Evolutionary conservation across 306 rosid species (phyloP).

Genomic region (Malus orientalis): DNA sequence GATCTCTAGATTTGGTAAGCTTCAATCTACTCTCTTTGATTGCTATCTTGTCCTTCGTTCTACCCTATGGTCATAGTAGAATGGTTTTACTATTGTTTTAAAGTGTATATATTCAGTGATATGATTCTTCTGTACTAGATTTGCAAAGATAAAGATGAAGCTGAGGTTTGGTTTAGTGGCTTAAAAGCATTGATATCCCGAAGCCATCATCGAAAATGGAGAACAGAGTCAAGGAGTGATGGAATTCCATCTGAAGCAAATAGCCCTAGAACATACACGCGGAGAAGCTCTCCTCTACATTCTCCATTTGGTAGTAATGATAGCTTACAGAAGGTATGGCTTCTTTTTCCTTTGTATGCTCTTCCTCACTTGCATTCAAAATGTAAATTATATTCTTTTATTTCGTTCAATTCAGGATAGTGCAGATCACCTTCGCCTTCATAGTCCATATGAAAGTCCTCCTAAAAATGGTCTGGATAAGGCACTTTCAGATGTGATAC

Average conservation of each 20-base stretch:
- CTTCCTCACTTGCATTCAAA: slow-evolving; percentile 15
- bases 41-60: neutral
- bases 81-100: neutral
- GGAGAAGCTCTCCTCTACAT: slow-evolving; percentile 90
- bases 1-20: slow-evolving; percentile 89
- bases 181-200: slow-evolving; percentile 89
- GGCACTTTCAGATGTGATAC: slow-evolving; percentile 75
- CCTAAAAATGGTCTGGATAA: slow-evolving; percentile 89
- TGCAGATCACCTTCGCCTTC: slow-evolving; percentile 86
- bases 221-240: slow-evolving; percentile 97
- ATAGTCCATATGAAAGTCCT: slow-evolving; percentile 92
- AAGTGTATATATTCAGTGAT: neutral
- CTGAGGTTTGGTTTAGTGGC: slow-evolving; percentile 99
- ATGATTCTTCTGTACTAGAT: slow-evolving; percentile 52
- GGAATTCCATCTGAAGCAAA: slow-evolving; percentile 91
- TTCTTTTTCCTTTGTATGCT: slow-evolving; percentile 7
- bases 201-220: slow-evolving; percentile 83
- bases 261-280: slow-evolving; percentile 93
- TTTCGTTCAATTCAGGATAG: slow-evolving; percentile 58
- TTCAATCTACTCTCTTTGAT: slow-evolving; percentile 9
- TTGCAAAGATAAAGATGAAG: slow-evolving; percentile 99
- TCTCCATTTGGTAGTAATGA: slow-evolving; percentile 96
- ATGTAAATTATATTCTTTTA: slow-evolving; percentile 9
- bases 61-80: neutral
- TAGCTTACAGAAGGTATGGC: slow-evolving; percentile 78